phyloP scores from a whole-genome alignment of 2,329 filamentous ascomycete genomes.

The Penicillium hesseltinei region DNA sequence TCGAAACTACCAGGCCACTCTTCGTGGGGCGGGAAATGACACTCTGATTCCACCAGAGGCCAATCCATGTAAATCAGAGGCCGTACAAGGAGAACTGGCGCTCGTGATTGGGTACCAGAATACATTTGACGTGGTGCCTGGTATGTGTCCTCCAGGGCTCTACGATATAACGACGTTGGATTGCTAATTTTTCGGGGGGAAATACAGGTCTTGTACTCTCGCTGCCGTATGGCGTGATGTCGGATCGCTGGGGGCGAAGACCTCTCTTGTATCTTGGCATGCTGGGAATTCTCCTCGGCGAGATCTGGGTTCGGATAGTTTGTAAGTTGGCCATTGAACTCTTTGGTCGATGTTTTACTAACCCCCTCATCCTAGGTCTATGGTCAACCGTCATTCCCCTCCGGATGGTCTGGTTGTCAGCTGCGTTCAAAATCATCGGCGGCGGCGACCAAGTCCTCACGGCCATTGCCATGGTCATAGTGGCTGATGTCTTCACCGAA shows the following conservation, averaged over 20 bases:
- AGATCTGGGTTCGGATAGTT: constrained; percentile 29
- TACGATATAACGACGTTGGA: neutral
- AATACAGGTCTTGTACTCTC: constrained; percentile 27
- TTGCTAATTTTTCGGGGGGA: neutral
- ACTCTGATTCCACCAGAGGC: neutral
- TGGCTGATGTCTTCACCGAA: constrained; percentile 30
- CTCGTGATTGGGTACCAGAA: constrained; percentile 31
- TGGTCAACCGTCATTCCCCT: constrained; percentile 25
- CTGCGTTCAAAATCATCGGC: constrained; percentile 25
- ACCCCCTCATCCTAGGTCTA: constrained; percentile 10
- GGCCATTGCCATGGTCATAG: constrained; percentile 24
- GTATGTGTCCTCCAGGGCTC: constrained; percentile 7
- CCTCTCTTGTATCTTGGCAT: constrained; percentile 25
- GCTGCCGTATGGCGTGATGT: constrained; percentile 30
- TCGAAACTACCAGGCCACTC: constrained; percentile 19
- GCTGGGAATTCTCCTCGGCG: constrained; percentile 21
- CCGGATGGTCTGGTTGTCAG: constrained; percentile 29
- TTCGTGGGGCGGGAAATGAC: neutral
- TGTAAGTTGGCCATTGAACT: constrained; percentile 19
- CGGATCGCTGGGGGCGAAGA: constrained; percentile 31
- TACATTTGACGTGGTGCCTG: constrained; percentile 24
- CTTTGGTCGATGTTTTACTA: neutral
- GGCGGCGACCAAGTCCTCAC: constrained; percentile 25
- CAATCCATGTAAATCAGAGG: constrained; percentile 31
- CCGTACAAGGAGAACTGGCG: constrained; percentile 32